Percentiles rank a stretch among this genome's conserved stretches.
These are phyloP conservation scores for Geranium rotundifolium DNA, from an alignment of 345 rosid species.

Conservation along the genomic window DNA sequence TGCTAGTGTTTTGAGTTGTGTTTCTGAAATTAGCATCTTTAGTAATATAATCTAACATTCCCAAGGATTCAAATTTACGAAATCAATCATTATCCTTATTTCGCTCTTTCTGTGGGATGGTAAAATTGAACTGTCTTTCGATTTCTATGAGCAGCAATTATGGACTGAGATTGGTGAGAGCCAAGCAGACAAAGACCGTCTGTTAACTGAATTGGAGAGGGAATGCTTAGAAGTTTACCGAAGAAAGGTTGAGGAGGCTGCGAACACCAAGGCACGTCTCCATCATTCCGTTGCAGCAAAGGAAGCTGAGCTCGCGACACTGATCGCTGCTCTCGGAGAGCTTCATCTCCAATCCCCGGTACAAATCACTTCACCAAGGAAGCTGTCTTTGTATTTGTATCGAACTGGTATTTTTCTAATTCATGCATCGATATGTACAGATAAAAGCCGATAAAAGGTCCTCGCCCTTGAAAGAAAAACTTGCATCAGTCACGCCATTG, in stretches of 20 bases:
- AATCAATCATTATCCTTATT: no score
- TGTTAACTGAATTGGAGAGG: conserved; percentile 76
- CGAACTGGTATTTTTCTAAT: background rate
- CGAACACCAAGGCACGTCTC: conserved; percentile 77
- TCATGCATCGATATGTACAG: conserved; percentile 19
- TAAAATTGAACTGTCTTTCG: background rate
- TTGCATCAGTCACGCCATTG: conserved; percentile 62
- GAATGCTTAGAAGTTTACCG: conserved; percentile 84
- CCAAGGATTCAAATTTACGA: no score
- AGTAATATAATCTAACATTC: no score
- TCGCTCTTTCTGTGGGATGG: background rate
- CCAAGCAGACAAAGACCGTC: conserved; percentile 67
- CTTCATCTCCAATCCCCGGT: conserved; percentile 61
- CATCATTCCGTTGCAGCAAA: conserved; percentile 84
- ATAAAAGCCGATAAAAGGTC: conserved; percentile 41
- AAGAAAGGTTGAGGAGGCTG: conserved; percentile 88
- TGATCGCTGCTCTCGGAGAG: conserved; percentile 80
- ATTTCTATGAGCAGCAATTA: conserved; percentile 59
- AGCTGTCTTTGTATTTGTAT: background rate
- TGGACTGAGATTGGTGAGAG: conserved; percentile 95
- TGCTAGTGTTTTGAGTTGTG: no score
- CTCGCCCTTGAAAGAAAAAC: conserved; percentile 61
- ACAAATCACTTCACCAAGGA: conserved; percentile 1
- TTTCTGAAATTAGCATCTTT: no score
- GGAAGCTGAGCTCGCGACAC: conserved; percentile 93